A percentile compares a stretch with the other conserved stretches of the same genome.
These are phyloP conservation scores for Seiridium unicorne DNA, from an alignment of 2,329 filamentous ascomycete species.

Conservation along the genomic window DNA sequence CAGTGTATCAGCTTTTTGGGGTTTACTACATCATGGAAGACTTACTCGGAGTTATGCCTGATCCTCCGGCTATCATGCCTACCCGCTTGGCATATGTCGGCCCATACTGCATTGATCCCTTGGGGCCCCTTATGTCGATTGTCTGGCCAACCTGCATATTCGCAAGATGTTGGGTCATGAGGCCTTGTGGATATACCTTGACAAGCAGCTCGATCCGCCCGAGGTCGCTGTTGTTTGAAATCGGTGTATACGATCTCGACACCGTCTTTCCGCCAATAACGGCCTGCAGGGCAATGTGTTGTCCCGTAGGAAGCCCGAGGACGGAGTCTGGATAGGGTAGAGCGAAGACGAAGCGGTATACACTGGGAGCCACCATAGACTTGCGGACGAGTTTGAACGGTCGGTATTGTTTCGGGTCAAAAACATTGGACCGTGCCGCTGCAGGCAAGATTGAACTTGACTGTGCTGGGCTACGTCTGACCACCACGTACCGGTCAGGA, in stretches of 20 bases:
- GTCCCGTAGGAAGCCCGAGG: constrained; percentile 54
- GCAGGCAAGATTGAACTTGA: neutral
- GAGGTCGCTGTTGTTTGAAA: constrained; percentile 47
- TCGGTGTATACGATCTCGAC: constrained; percentile 52
- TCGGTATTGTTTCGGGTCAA: constrained; percentile 1
- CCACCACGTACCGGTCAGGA: neutral
- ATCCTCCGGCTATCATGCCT: constrained; percentile 54
- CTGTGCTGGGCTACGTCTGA: neutral
- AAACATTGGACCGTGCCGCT: neutral
- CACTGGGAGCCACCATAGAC: constrained; percentile 36
- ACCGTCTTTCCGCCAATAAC: constrained; percentile 43
- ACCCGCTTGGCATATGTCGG: constrained; percentile 41
- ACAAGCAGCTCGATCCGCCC: constrained; percentile 51
- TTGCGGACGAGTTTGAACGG: constrained; percentile 21
- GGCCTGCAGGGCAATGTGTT: constrained; percentile 53
- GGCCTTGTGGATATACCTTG: constrained; percentile 48
- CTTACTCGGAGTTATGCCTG: constrained; percentile 48
- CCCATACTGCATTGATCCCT: constrained; percentile 54
- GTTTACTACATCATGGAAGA: neutral
- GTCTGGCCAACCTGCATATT: constrained; percentile 45
- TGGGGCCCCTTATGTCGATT: constrained; percentile 53
- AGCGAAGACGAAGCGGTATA: constrained; percentile 45
- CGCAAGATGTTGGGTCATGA: constrained; percentile 48
- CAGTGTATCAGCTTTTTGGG: no score
- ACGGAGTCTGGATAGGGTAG: constrained; percentile 42